Evolutionary conservation across 2,329 filamentous ascomycete genomes (phyloP).

Genomic region (Leptosphaerulina australis): DNA sequence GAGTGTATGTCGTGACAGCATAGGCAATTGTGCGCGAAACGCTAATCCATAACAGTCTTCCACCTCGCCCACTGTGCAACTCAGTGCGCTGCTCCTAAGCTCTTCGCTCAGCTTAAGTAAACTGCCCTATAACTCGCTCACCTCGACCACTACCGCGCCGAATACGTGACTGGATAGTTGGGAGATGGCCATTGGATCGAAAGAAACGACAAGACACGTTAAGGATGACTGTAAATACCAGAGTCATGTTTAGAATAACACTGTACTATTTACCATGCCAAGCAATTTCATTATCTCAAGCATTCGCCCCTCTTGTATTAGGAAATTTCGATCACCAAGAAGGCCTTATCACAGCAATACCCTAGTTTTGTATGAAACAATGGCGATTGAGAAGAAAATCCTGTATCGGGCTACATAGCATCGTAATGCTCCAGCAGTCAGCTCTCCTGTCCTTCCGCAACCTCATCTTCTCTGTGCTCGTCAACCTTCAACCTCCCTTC

Average conservation of each 20-base stretch:
- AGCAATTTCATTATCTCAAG: constrained; percentile 18
- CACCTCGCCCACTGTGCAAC: constrained; percentile 96
- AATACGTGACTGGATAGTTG: constrained; percentile 23
- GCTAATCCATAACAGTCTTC: constrained; percentile 73
- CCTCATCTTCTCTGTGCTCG: constrained; percentile 33
- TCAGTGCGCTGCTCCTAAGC: constrained; percentile 92
- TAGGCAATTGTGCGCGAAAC: not conserved
- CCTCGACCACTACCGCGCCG: constrained; percentile 21
- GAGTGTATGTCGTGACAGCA: constrained; percentile 75
- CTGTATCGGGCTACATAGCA: constrained; percentile 18
- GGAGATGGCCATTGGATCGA: constrained; percentile 28
- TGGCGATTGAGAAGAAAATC: constrained; percentile 3
- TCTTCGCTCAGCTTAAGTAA: constrained; percentile 93
- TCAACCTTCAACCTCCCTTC: constrained; percentile 44
- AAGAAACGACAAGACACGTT: constrained; percentile 33
- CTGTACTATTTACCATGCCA: constrained; percentile 41
- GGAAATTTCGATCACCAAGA: not conserved
- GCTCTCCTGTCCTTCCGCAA: constrained; percentile 21
- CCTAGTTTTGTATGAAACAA: not conserved
- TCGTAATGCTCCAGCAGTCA: constrained; percentile 32
- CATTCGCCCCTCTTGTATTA: not conserved
- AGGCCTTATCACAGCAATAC: not conserved
- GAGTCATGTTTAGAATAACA: constrained; percentile 48
- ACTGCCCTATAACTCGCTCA: constrained; percentile 18
- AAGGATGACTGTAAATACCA: constrained; percentile 46